Percentiles rank a stretch among this genome's conserved stretches.
These are phyloP conservation scores for Dothistroma pini DNA, from an alignment of 2,329 filamentous ascomycete species.

Conservation along the genomic window DNA sequence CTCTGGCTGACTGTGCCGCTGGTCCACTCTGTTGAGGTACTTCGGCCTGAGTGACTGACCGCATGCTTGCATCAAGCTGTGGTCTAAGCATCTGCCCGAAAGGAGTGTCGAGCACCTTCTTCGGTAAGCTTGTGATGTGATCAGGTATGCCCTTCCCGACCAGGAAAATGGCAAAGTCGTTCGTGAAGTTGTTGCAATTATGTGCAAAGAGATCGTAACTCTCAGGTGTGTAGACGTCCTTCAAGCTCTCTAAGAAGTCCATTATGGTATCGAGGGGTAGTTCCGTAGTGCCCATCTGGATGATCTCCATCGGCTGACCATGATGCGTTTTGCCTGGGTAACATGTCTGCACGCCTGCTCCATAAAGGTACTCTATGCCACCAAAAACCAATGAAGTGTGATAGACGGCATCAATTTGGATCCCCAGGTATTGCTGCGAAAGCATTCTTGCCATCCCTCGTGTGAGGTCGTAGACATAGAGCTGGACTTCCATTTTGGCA, in stretches of 20 bases:
- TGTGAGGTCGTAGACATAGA: slow-evolving; percentile 53
- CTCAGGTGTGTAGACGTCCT: slow-evolving; percentile 70
- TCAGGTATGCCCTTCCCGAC: slow-evolving; percentile 83
- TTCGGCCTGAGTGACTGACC: slow-evolving; percentile 59
- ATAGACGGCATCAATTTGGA: slow-evolving; percentile 85
- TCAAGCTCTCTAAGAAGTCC: slow-evolving; percentile 82
- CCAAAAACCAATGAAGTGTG: slow-evolving; percentile 87
- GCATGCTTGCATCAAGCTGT: slow-evolving; percentile 64
- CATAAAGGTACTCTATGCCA: slow-evolving; percentile 86
- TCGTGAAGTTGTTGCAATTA: slow-evolving; percentile 97
- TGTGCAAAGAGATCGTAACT: slow-evolving; percentile 85
- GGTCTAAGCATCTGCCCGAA: slow-evolving; percentile 85
- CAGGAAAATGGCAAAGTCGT: slow-evolving; percentile 86
- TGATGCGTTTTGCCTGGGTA: slow-evolving; percentile 80
- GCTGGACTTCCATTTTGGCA: slow-evolving; percentile 47
- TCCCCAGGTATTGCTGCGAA: slow-evolving; percentile 58
- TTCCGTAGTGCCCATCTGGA: slow-evolving; percentile 71
- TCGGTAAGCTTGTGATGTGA: slow-evolving; percentile 79
- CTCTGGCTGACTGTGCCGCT: not conserved
- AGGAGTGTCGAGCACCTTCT: slow-evolving; percentile 78
- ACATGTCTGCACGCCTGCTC: slow-evolving; percentile 80
- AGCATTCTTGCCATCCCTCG: slow-evolving; percentile 46
- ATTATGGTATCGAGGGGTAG: slow-evolving; percentile 76
- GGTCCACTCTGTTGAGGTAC: slow-evolving; percentile 37
- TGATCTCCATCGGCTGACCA: slow-evolving; percentile 72